These are phyloP conservation scores for Fusarium pseudocircinatum DNA, from an alignment of 2,329 filamentous ascomycete species.

Conservation along the genomic window DNA sequence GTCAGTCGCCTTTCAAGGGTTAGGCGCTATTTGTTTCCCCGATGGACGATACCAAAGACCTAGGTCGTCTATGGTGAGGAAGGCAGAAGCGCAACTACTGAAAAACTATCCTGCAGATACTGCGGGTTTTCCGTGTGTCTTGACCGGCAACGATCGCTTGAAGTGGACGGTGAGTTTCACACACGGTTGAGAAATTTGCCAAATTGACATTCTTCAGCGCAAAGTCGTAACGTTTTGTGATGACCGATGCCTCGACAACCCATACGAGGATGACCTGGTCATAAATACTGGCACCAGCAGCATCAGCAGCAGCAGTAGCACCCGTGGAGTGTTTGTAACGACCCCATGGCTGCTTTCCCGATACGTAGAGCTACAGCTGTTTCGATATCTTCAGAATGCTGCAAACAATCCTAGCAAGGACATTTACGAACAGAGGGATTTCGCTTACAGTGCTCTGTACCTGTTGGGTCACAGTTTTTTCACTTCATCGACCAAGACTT, in stretches of 20 bases:
- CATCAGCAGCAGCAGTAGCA: too few relatives aligned
- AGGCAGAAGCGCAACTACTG: background rate
- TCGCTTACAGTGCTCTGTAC: background rate
- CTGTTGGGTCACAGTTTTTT: background rate
- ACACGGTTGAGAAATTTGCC: background rate
- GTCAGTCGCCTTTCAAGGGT: background rate
- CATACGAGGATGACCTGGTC: background rate
- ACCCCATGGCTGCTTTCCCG: background rate
- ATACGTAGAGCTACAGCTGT: background rate
- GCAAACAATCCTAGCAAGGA: background rate
- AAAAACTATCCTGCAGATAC: background rate
- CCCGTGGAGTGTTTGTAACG: background rate
- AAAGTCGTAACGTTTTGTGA: background rate
- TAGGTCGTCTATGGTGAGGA: background rate
- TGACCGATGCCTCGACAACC: background rate
- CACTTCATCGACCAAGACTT: accelerated
- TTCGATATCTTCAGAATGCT: background rate
- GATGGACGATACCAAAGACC: background rate
- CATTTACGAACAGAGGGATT: background rate
- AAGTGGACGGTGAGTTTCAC: background rate
- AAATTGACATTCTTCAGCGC: background rate
- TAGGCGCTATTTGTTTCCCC: background rate
- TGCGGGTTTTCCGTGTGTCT: accelerated
- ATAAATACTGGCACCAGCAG: background rate
- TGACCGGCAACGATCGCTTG: background rate